These are phyloP conservation scores for Beauveria varroae DNA, from an alignment of 2,329 filamentous ascomycete species.

Conservation along the genomic window DNA sequence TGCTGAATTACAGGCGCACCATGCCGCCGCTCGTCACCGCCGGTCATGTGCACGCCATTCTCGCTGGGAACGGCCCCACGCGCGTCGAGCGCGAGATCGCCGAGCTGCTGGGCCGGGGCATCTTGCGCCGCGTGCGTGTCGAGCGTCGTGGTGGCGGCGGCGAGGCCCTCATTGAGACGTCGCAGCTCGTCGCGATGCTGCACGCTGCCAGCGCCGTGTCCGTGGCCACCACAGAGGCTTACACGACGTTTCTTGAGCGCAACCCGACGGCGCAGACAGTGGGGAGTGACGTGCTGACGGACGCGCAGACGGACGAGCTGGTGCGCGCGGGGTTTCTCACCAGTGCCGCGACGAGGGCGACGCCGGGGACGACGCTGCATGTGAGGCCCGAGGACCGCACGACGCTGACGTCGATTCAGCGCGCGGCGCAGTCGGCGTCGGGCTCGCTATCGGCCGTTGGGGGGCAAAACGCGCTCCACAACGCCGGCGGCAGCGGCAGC, in stretches of 20 bases:
- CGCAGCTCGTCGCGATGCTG: slow-evolving; percentile 47
- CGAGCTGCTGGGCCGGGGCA: slow-evolving; percentile 48
- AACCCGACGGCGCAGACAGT: slow-evolving; percentile 37
- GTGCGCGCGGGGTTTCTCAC: slow-evolving; percentile 63
- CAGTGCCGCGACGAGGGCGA: slow-evolving; percentile 23
- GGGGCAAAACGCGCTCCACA: slow-evolving; percentile 56
- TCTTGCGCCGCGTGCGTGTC: slow-evolving; percentile 55
- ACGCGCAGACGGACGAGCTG: slow-evolving; percentile 46
- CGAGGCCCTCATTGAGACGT: slow-evolving; percentile 55
- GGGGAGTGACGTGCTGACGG: slow-evolving; percentile 27
- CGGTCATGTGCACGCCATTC: slow-evolving; percentile 58
- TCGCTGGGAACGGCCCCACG: slow-evolving; percentile 47
- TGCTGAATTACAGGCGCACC: slow-evolving; percentile 51
- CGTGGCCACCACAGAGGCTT: slow-evolving; percentile 39
- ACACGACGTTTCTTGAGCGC: slow-evolving; percentile 41
- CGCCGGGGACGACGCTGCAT: slow-evolving; percentile 31
- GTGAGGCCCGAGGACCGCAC: slow-evolving; percentile 46
- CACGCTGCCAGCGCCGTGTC: slow-evolving; percentile 26
- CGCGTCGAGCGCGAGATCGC: slow-evolving; percentile 60
- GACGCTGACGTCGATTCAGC: slow-evolving; percentile 53
- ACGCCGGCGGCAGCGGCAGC: slow-evolving; percentile 49
- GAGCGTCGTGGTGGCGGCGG: slow-evolving; percentile 52
- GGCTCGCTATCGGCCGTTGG: slow-evolving; percentile 64
- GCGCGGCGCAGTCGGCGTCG: slow-evolving; percentile 57
- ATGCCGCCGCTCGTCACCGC: slow-evolving; percentile 59